These are phyloP conservation scores for Rutstroemia sp. DNA, from an alignment of 2,329 filamentous ascomycete species.

Conservation along the genomic window DNA sequence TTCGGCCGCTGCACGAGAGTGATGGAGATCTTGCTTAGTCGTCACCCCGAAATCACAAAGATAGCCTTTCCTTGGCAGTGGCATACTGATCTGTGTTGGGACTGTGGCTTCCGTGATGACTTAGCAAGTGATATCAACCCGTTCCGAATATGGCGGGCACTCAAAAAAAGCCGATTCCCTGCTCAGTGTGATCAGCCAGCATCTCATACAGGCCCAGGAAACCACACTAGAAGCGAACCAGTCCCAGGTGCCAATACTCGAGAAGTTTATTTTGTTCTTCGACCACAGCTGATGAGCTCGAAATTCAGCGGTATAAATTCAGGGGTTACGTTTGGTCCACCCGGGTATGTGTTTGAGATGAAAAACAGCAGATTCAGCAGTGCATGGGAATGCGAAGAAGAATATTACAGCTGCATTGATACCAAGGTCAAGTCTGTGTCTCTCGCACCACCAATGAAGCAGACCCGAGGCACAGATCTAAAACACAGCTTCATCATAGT, in stretches of 20 bases:
- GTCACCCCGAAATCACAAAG: not conserved
- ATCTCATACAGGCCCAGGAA: not conserved
- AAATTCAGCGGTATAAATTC: not conserved
- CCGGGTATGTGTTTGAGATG: too few species aligned
- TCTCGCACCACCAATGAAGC: not conserved
- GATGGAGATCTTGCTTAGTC: not conserved
- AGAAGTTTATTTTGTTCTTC: not conserved
- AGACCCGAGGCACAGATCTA: not conserved
- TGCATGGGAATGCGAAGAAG: too few species aligned
- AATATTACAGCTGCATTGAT: too few species aligned
- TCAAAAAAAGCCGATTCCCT: too few species aligned
- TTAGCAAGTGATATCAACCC: not conserved
- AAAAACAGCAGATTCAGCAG: too few species aligned
- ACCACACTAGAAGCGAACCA: not conserved
- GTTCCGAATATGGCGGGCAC: too few species aligned
- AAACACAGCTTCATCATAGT: not conserved
- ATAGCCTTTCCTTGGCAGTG: not conserved
- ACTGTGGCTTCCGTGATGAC: not conserved
- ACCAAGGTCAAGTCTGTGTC: not conserved
- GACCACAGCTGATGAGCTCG: not conserved
- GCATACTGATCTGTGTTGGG: not conserved
- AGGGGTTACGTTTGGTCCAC: too few species aligned
- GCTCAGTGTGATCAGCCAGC: too few species aligned
- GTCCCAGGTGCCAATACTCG: not conserved
- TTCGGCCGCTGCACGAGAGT: not conserved